These are phyloP conservation scores for Collybia sordida DNA, from an alignment of 768 basidiomycete genomes.

Conservation along the genomic window DNA sequence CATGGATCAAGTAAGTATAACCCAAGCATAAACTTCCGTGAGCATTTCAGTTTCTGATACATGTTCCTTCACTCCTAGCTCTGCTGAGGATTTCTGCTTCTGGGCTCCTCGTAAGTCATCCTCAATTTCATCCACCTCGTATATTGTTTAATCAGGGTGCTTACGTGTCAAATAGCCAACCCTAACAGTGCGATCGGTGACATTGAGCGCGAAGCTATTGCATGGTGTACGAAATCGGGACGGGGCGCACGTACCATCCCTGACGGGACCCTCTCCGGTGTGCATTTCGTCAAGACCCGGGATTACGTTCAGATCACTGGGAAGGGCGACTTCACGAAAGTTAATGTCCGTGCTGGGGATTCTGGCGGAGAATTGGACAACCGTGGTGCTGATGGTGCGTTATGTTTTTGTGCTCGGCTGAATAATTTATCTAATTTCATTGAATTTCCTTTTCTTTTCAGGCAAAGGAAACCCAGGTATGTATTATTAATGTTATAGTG, in stretches of 20 bases:
- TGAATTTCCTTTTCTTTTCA: slow-evolving; percentile 2
- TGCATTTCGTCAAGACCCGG: slow-evolving; percentile 49
- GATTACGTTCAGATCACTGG: slow-evolving; percentile 64
- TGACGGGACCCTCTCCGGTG: slow-evolving; percentile 24
- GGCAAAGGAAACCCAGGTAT: slow-evolving; percentile 49
- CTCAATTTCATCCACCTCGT: neutral
- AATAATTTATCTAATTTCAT: neutral
- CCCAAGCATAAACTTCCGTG: neutral
- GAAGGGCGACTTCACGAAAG: slow-evolving; percentile 53
- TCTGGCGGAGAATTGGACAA: slow-evolving; percentile 52
- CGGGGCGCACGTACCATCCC: slow-evolving; percentile 49
- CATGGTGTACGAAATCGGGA: slow-evolving; percentile 37
- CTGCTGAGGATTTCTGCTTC: slow-evolving; percentile 65
- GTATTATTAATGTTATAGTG: neutral
- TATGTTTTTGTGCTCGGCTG: neutral
- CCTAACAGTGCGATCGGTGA: slow-evolving; percentile 58
- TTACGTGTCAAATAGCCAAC: slow-evolving; percentile 5
- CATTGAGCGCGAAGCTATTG: slow-evolving; percentile 54
- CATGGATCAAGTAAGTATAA: slow-evolving; percentile 54
- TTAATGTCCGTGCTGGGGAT: slow-evolving; percentile 57
- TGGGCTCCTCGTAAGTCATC: slow-evolving; percentile 54
- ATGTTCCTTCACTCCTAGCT: slow-evolving; percentile 30
- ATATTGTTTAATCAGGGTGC: too few species aligned
- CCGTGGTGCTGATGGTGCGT: slow-evolving; percentile 46
- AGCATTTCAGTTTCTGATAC: neutral